Evolutionary conservation across 1,139 yeast genomes (phyloP).

Genomic region (Debaryomyces sp.): DNA sequence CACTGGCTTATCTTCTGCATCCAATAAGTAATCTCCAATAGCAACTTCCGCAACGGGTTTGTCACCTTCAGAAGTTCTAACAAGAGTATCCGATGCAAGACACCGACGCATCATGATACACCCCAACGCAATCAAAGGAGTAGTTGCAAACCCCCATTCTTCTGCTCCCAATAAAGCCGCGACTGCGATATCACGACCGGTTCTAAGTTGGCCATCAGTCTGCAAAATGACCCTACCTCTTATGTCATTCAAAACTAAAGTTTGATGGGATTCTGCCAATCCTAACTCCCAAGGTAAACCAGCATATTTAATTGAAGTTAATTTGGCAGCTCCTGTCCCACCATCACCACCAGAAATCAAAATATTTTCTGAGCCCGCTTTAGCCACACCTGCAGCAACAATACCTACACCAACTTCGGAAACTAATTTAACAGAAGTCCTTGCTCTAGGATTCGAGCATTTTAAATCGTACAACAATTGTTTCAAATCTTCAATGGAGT

Average conservation of each 20-base stretch:
- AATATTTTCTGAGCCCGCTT: constrained; percentile 97
- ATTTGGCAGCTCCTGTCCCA: constrained; percentile 99
- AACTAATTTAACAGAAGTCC: constrained; percentile 94
- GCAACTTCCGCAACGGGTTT: too few species aligned
- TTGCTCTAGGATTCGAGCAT: constrained; percentile 95
- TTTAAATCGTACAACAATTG: constrained; percentile 95
- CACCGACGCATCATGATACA: constrained; percentile 89
- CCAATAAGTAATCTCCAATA: too few species aligned
- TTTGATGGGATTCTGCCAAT: constrained; percentile 97
- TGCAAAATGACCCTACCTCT: constrained; percentile 95
- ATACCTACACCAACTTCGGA: constrained; percentile 99
- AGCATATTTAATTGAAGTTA: constrained; percentile 96
- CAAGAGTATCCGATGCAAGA: too few species aligned
- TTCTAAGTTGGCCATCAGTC: constrained; percentile 96
- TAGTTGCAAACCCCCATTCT: constrained; percentile 97
- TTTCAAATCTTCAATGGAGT: constrained; percentile 96
- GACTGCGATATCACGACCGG: constrained; percentile 95
- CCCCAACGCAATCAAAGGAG: constrained; percentile 96
- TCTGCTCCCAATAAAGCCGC: constrained; percentile 97
- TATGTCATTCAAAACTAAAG: constrained; percentile 90
- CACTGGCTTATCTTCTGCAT: too few species aligned
- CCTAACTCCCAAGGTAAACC: constrained; percentile 99
- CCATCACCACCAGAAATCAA: constrained; percentile 98
- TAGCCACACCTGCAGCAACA: constrained; percentile 98
- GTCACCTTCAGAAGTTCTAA: too few species aligned